Percentiles rank a stretch among this genome's conserved stretches.
Conservation (phyloP, 2,329 filamentous ascomycete species). For the Colletotrichum sojae region DNA sequence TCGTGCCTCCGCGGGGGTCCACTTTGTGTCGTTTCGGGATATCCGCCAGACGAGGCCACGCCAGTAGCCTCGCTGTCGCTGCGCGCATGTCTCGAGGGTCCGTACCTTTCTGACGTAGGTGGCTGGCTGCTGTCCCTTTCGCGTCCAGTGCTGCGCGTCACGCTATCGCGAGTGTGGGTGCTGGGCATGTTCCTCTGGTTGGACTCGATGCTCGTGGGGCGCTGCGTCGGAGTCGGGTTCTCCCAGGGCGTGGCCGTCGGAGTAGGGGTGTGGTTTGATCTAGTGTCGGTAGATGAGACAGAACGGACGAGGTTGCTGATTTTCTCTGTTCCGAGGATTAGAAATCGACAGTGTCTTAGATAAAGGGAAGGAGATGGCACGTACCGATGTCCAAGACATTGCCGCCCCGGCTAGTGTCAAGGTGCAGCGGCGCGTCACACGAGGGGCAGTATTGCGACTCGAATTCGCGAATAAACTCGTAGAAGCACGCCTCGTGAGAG, state of each 20-base stretch:
- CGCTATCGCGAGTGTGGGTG: constrained; percentile 55
- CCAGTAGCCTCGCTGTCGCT: constrained; percentile 86
- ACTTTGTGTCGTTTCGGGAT: constrained; percentile 81
- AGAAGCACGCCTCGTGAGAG: constrained; percentile 97
- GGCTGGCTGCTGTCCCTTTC: constrained; percentile 66
- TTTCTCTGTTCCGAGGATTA: constrained; percentile 77
- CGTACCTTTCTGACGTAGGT: constrained; percentile 60
- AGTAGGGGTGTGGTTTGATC: constrained; percentile 66
- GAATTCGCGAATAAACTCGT: constrained; percentile 96
- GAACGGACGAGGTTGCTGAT: constrained; percentile 93
- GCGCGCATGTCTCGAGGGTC: constrained; percentile 71
- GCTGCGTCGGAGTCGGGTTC: constrained; percentile 67
- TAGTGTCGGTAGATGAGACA: constrained; percentile 76
- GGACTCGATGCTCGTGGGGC: constrained; percentile 66
- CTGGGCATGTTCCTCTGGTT: constrained; percentile 51
- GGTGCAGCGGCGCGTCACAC: constrained; percentile 90
- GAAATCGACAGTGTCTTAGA: constrained; percentile 34
- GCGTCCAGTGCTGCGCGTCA: constrained; percentile 52
- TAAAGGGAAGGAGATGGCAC: constrained; percentile 39
- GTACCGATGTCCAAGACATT: constrained; percentile 93
- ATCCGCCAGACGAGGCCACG: constrained; percentile 82
- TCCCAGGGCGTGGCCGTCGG: constrained; percentile 80
- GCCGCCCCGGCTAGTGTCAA: constrained; percentile 93
- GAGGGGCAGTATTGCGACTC: constrained; percentile 95
- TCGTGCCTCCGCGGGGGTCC: constrained; percentile 84